Percentiles rank a stretch among this genome's conserved stretches.
These are phyloP conservation scores for Gillenia trifoliata DNA, from an alignment of 306 rosid genomes.

Conservation along the genomic window DNA sequence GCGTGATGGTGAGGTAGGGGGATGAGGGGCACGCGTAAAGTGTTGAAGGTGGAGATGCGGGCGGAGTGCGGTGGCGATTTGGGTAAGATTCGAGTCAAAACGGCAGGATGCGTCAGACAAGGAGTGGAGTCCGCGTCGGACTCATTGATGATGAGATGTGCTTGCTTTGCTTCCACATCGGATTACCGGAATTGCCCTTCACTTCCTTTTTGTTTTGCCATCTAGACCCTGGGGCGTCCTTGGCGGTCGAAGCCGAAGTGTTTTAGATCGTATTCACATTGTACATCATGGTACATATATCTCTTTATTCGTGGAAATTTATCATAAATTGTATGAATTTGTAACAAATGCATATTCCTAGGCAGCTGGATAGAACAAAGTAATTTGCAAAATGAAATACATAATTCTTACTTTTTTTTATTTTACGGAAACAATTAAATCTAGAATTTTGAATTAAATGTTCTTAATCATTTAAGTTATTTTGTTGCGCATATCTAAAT, in stretches of 20 bases:
- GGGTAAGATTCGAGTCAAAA: slow-evolving; percentile 5
- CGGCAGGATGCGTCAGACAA: slow-evolving; percentile 15
- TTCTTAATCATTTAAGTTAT: too few relatives aligned
- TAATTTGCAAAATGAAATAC: too few relatives aligned
- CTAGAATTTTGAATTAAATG: too few relatives aligned
- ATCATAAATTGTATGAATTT: too few relatives aligned
- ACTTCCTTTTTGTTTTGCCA: not conserved
- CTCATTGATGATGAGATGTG: not conserved
- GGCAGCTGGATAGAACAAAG: too few relatives aligned
- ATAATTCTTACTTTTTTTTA: too few relatives aligned
- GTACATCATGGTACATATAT: too few relatives aligned
- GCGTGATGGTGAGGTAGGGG: not conserved
- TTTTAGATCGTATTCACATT: not conserved
- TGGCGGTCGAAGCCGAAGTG: not conserved
- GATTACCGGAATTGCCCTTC: not conserved
- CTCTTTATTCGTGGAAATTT: not conserved
- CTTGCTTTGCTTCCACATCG: not conserved
- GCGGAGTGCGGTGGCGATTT: not conserved
- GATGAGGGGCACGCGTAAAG: not conserved
- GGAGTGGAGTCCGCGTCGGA: slow-evolving; percentile 32
- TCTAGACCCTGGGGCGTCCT: not conserved
- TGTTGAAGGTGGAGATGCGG: not conserved
- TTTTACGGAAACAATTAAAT: too few relatives aligned
- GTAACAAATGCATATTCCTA: too few relatives aligned
- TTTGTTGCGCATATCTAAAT: too few relatives aligned